These are phyloP conservation scores for Apophysomyces elegans DNA, from an alignment of 371 early-diverging fungal species.

Conservation along the genomic window DNA sequence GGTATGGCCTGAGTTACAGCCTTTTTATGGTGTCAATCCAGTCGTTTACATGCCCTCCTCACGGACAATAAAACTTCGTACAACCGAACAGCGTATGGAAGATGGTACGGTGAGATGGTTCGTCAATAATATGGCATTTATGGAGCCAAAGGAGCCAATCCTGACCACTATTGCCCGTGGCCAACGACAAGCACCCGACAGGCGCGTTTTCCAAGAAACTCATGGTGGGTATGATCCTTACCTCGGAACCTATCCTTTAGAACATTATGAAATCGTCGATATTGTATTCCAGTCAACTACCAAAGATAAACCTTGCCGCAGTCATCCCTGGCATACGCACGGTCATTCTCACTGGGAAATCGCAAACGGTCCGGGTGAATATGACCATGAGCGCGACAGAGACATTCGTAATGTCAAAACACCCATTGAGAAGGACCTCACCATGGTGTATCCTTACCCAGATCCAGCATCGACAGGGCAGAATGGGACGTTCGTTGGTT, in stretches of 20 bases:
- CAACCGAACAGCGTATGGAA: constrained; percentile 20
- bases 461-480: constrained; percentile 20
- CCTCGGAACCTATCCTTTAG: constrained; percentile 45
- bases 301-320: constrained; percentile 36
- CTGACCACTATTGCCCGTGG: constrained; percentile 24
- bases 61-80: constrained; percentile 35
- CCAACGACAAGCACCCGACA: not conserved
- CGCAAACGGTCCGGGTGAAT: constrained; percentile 48
- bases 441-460: constrained; percentile 36
- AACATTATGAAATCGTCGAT: constrained; percentile 41
- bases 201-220: not conserved
- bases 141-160: constrained; percentile 23
- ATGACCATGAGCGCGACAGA: constrained; percentile 32
- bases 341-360: constrained; percentile 54
- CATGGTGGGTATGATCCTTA: constrained; percentile 33
- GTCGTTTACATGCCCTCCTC: constrained; percentile 13
- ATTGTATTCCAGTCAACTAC: constrained; percentile 44
- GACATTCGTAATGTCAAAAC: constrained; percentile 25
- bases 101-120: constrained; percentile 30
- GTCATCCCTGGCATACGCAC: constrained; percentile 56
- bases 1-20: constrained; percentile 41
- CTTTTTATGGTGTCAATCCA: constrained; percentile 42
- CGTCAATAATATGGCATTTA: constrained; percentile 36
- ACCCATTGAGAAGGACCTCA: constrained; percentile 39
- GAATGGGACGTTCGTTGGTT: constrained; percentile 29